These are phyloP conservation scores for Kodamaea anthophila DNA, from an alignment of 1,139 yeast species.

Conservation along the genomic window DNA sequence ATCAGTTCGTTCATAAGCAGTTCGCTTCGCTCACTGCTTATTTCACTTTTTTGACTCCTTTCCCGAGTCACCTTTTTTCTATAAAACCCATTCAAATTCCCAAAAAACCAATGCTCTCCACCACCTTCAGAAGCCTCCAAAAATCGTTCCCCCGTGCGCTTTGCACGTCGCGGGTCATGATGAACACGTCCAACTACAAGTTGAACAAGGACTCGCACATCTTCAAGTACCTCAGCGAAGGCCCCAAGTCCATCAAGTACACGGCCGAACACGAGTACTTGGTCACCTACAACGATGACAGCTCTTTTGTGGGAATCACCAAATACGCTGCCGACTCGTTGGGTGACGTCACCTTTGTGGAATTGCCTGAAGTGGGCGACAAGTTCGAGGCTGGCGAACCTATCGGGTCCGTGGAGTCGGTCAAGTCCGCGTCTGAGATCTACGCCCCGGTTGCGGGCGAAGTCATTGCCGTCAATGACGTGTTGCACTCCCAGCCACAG, in stretches of 20 bases:
- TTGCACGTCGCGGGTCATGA: conserved; percentile 14
- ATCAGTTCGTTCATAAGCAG: no score
- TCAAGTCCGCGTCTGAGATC: conserved; percentile 89
- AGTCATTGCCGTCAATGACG: conserved; percentile 63
- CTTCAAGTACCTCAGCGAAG: conserved; percentile 41
- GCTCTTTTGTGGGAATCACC: conserved; percentile 86
- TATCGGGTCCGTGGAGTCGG: conserved; percentile 90
- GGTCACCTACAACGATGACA: conserved; percentile 75
- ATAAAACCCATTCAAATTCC: conserved; percentile 4
- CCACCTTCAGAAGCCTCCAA: conserved; percentile 4
- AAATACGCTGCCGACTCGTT: conserved; percentile 95
- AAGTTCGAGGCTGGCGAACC: conserved; percentile 69
- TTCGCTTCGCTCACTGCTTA: background rate
- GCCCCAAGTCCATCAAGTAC: conserved; percentile 56
- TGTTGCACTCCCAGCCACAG: conserved; percentile 64
- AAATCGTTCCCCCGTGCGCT: conserved; percentile 4
- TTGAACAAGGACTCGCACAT: conserved; percentile 49
- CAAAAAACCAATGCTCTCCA: no score
- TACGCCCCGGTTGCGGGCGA: conserved; percentile 84
- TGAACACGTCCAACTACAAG: conserved; percentile 39
- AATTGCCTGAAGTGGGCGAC: conserved; percentile 75
- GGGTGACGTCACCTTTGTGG: conserved; percentile 94
- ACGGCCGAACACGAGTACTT: conserved; percentile 96
- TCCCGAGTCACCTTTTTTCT: conserved; percentile 3
- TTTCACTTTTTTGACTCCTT: conserved; percentile 1